phyloP scores from a whole-genome alignment of 176 grass and related monocot species.

The Avena atlantica region DNA sequence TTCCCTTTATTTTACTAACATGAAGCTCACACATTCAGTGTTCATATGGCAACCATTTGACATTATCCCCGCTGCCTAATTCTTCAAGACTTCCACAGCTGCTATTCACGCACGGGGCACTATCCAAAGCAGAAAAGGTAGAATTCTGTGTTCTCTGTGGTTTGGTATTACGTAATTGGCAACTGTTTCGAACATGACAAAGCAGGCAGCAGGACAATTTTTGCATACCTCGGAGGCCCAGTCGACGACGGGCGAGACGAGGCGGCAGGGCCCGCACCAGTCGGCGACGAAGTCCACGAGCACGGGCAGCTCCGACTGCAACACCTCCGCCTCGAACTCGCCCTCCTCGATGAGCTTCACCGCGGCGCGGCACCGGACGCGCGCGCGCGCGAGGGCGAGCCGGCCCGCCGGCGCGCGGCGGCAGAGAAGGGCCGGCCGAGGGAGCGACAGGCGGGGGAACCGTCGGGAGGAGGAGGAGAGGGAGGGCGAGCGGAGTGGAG shows the following conservation, averaged over 20 bases:
- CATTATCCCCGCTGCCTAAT: background rate
- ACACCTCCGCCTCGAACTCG: conserved; percentile 76
- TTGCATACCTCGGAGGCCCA: conserved; percentile 73
- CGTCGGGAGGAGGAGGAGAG: background rate
- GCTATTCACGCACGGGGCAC: too few species aligned
- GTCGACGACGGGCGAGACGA: conserved; percentile 82
- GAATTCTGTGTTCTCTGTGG: background rate
- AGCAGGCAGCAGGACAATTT: background rate
- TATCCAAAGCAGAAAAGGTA: background rate
- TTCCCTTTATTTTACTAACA: too few species aligned
- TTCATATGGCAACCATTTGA: background rate
- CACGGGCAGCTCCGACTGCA: conserved; percentile 84
- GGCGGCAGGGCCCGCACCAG: conserved; percentile 96
- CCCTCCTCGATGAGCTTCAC: conserved; percentile 57
- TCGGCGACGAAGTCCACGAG: conserved; percentile 97
- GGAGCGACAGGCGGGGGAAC: background rate
- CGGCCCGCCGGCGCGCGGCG: conserved; percentile 8
- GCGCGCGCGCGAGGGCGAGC: conserved; percentile 27
- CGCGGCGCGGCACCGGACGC: conserved; percentile 65
- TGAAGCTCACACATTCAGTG: too few species aligned
- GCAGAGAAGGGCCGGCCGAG: background rate
- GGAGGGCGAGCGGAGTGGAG: conserved; percentile 10
- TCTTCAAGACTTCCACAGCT: too few species aligned
- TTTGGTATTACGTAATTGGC: background rate
- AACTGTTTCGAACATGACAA: background rate